phyloP scores from a whole-genome alignment of 129 eudicot species.

The Arctium lappa region DNA sequence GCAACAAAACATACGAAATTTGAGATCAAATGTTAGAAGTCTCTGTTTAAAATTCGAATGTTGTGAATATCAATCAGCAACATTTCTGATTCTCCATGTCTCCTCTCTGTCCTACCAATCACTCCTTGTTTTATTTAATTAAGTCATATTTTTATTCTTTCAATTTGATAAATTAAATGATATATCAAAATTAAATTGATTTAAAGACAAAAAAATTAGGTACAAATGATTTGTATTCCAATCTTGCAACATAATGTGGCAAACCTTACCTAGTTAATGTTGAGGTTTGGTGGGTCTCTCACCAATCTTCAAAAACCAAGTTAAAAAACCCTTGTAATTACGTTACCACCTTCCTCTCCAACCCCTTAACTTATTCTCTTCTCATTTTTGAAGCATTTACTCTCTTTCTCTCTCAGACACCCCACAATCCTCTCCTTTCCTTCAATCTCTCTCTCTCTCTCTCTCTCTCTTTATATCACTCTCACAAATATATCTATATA shows the following conservation, averaged over 20 bases:
- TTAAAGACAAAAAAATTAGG: not conserved
- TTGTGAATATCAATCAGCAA: no score
- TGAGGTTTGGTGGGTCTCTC: constrained; percentile 6
- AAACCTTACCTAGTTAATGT: not conserved
- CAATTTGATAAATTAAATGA: not conserved
- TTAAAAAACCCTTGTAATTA: constrained; percentile 25
- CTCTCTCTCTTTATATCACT: constrained; percentile 14
- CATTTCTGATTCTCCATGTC: no score
- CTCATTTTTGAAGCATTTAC: constrained; percentile 2
- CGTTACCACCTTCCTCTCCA: constrained; percentile 41
- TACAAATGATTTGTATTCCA: not conserved
- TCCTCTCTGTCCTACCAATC: not conserved
- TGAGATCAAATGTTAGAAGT: no score
- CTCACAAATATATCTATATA: not conserved
- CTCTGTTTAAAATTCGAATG: no score
- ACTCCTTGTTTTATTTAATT: not conserved
- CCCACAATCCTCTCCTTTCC: constrained; percentile 22
- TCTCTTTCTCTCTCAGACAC: constrained; percentile 2
- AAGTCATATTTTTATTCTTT: not conserved
- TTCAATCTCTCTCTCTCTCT: constrained; percentile 7
- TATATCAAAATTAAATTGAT: not conserved
- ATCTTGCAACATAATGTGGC: not conserved
- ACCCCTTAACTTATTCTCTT: constrained; percentile 28
- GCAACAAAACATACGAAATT: no score
- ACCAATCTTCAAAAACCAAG: not conserved